These are phyloP conservation scores for Tuber aestivum DNA, from an alignment of 495 filamentous ascomycete species.

Conservation along the genomic window DNA sequence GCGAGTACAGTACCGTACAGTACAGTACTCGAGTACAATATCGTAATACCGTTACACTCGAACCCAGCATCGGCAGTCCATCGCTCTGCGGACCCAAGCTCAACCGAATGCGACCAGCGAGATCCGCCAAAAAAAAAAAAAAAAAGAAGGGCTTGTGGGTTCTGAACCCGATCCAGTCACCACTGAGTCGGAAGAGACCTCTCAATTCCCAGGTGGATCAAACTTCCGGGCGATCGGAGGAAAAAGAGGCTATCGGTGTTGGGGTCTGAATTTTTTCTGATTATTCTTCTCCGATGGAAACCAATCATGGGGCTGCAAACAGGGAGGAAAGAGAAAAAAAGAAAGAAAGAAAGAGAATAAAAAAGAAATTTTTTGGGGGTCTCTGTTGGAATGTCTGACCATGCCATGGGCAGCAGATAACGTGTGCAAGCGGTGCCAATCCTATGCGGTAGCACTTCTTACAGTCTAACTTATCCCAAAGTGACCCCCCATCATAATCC, in stretches of 20 bases:
- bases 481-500: not conserved
- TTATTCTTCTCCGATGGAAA: not conserved
- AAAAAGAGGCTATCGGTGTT: not conserved
- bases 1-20: no score
- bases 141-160: not conserved
- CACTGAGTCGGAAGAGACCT: not conserved
- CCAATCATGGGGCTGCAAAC: not conserved
- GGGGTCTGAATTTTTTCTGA: not conserved
- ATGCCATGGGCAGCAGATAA: not conserved
- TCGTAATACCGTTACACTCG: not conserved
- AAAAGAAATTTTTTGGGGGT: not conserved
- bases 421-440: not conserved
- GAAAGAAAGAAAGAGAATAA: not conserved
- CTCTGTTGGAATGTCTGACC: not conserved
- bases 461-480: not conserved
- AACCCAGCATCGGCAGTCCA: not conserved
- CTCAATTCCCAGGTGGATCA: not conserved
- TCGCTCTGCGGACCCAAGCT: not conserved
- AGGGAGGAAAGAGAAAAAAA: not conserved
- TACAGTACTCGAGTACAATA: no score
- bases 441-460: not conserved
- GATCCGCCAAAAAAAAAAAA: not conserved
- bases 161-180: slow-evolving; percentile 2
- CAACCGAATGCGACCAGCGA: not conserved
- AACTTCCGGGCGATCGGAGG: not conserved